Evolutionary conservation across 805 yeast genomes (phyloP).

Genomic region (Yamadazyma scolyti): DNA sequence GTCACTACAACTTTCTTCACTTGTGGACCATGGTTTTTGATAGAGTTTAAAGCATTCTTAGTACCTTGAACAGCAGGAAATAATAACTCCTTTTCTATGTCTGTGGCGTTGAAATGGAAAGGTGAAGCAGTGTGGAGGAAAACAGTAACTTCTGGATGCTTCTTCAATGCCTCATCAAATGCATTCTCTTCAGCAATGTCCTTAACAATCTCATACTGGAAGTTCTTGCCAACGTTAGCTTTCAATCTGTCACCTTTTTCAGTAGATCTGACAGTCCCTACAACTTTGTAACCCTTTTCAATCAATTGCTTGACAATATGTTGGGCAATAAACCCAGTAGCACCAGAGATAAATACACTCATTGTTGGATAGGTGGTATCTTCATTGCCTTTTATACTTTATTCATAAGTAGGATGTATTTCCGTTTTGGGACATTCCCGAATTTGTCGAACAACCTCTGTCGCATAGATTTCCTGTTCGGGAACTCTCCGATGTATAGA

Average conservation of each 20-base stretch:
- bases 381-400: too few relatives aligned
- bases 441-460: too few relatives aligned
- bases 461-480: too few relatives aligned
- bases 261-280: slow-evolving; percentile 15
- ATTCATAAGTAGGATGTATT: too few relatives aligned
- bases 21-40: slow-evolving; percentile 35
- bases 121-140: slow-evolving; percentile 65
- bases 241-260: slow-evolving; percentile 26
- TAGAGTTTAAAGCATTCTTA: slow-evolving; percentile 45
- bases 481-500: too few relatives aligned
- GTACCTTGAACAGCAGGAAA: slow-evolving; percentile 58
- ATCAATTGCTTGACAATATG: slow-evolving; percentile 42
- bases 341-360: slow-evolving; percentile 50
- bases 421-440: too few relatives aligned
- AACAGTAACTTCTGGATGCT: slow-evolving; percentile 46
- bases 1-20: slow-evolving; percentile 43
- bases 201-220: slow-evolving; percentile 42
- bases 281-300: slow-evolving; percentile 37
- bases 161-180: slow-evolving; percentile 41
- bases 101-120: slow-evolving; percentile 39
- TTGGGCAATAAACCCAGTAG: slow-evolving; percentile 51
- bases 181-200: slow-evolving; percentile 46
- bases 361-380: too few relatives aligned
- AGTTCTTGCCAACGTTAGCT: slow-evolving; percentile 23
- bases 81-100: slow-evolving; percentile 47